Conservation (phyloP, 768 basidiomycete species). For the Tephrocybe sp. region DNA sequence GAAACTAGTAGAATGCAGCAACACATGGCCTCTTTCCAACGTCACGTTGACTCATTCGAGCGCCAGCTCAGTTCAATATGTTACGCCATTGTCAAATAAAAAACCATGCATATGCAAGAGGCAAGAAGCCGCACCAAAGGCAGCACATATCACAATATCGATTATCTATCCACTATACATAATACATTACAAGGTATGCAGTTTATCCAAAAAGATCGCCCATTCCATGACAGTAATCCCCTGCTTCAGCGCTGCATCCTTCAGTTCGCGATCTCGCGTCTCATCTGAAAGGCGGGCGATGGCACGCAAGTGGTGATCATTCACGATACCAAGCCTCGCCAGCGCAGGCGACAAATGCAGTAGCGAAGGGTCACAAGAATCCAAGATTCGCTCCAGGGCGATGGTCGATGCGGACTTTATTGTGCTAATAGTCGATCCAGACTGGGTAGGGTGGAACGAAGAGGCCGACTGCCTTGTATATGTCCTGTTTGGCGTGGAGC, state of each 20-base stretch:
- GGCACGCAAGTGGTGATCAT: constrained; percentile 62
- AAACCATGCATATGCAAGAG: too few species aligned
- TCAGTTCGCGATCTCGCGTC: constrained; percentile 68
- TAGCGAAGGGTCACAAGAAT: constrained; percentile 65
- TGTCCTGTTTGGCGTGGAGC: constrained; percentile 19
- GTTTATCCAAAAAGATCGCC: constrained; percentile 72
- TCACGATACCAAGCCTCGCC: constrained; percentile 56
- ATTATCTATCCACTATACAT: too few species aligned
- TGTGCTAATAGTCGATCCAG: constrained; percentile 43
- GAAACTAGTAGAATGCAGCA: too few species aligned
- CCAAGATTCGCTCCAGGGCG: constrained; percentile 54
- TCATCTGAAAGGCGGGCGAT: constrained; percentile 61
- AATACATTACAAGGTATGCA: constrained; percentile 35
- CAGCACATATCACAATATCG: too few species aligned
- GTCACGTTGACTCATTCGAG: too few species aligned
- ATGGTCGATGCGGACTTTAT: constrained; percentile 35
- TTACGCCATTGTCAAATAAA: too few species aligned
- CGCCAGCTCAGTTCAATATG: too few species aligned
- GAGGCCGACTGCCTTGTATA: constrained; percentile 9
- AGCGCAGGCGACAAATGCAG: constrained; percentile 61
- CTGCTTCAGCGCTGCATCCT: constrained; percentile 64
- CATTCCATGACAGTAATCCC: constrained; percentile 77
- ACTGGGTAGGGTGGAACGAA: constrained; percentile 38
- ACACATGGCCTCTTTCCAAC: too few species aligned
- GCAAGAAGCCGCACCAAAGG: too few species aligned